Conservation (phyloP, 2,329 filamentous ascomycete species). For the Ophiostoma ulmi region DNA sequence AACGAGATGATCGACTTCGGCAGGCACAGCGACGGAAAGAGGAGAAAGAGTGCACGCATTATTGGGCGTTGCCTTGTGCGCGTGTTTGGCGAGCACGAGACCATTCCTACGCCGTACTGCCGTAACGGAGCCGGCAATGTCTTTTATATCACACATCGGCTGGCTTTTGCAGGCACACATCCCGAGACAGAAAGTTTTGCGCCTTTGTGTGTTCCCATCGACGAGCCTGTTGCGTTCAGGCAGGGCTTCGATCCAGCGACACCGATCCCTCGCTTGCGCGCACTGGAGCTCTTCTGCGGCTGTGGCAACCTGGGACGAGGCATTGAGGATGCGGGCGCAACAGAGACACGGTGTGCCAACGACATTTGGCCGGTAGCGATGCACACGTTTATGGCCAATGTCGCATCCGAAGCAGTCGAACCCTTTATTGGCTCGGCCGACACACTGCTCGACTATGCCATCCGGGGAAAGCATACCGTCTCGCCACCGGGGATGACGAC, state of each 20-base stretch:
- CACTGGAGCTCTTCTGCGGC: constrained; percentile 71
- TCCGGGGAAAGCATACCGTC: constrained; percentile 33
- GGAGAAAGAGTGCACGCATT: constrained; percentile 37
- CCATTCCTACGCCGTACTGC: constrained; percentile 59
- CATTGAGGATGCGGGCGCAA: constrained; percentile 63
- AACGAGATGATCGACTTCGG: constrained; percentile 40
- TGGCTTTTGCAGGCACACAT: not conserved
- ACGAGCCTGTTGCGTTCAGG: constrained; percentile 34
- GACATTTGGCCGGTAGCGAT: constrained; percentile 61
- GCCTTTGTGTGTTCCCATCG: not conserved
- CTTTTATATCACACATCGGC: constrained; percentile 53
- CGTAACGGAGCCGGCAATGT: constrained; percentile 59
- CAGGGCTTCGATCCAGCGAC: constrained; percentile 52
- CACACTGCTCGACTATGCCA: constrained; percentile 53
- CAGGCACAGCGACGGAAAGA: constrained; percentile 16
- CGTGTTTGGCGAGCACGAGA: constrained; percentile 42
- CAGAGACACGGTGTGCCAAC: constrained; percentile 62
- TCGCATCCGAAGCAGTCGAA: constrained; percentile 38
- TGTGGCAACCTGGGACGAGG: constrained; percentile 73
- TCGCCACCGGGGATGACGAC: constrained; percentile 35
- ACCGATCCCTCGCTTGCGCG: constrained; percentile 43
- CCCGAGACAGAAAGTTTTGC: not conserved
- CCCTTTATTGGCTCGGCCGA: constrained; percentile 70
- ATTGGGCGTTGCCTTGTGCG: constrained; percentile 56
- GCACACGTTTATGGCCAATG: constrained; percentile 69